Conservation (phyloP, 2,329 filamentous ascomycete genomes). For the Arthrobotrys musiformis region DNA sequence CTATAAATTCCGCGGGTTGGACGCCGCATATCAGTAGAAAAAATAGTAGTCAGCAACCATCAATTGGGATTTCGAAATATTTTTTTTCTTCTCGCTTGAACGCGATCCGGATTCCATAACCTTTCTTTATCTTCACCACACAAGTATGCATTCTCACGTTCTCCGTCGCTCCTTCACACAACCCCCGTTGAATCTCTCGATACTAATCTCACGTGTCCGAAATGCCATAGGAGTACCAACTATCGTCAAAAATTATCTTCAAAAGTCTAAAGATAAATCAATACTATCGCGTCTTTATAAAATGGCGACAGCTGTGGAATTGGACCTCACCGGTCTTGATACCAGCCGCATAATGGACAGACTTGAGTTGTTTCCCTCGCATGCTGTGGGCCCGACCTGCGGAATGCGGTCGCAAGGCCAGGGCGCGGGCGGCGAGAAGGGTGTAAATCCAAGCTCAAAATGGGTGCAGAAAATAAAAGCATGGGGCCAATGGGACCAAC, state of each 20-base stretch:
- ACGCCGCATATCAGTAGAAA: neutral
- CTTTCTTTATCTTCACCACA: neutral
- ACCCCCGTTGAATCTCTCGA: conserved; percentile 13
- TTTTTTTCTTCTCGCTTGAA: neutral
- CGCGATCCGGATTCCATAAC: neutral
- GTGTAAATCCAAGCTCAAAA: neutral
- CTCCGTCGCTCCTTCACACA: conserved; percentile 26
- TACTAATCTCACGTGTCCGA: conserved; percentile 41
- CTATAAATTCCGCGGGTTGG: conserved; percentile 27
- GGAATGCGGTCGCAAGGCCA: conserved; percentile 1
- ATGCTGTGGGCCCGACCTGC: conserved; percentile 32
- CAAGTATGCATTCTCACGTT: conserved; percentile 43
- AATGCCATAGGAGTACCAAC: conserved; percentile 12
- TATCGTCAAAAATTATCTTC: neutral
- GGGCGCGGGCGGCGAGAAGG: neutral
- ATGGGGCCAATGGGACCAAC: conserved; percentile 62
- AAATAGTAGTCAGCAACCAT: neutral
- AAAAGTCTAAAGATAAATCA: neutral
- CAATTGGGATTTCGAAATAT: neutral
- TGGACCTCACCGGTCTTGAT: conserved; percentile 45
- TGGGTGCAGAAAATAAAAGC: conserved; percentile 49
- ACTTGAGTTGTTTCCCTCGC: neutral
- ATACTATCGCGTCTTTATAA: conserved; percentile 23
- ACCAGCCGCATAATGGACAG: conserved; percentile 34
- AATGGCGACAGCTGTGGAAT: conserved; percentile 45